A percentile compares a stretch with the other conserved stretches of the same genome.
These are phyloP conservation scores for Xylaria sp. DNA, from an alignment of 2,329 filamentous ascomycete species.

Conservation along the genomic window DNA sequence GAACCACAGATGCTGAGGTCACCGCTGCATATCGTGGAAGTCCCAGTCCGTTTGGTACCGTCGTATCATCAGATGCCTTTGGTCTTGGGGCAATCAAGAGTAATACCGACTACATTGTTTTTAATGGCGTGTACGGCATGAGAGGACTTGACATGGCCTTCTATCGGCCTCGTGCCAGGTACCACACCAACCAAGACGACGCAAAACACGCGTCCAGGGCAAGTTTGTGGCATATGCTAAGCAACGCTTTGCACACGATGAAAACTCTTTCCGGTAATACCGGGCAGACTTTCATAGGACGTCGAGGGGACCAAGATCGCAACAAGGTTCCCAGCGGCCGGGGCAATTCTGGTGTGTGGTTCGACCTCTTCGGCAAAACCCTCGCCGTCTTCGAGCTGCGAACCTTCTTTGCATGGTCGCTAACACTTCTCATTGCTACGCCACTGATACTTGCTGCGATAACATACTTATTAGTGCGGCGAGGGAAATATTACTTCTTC, in stretches of 20 bases:
- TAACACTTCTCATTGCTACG: slow-evolving; percentile 82
- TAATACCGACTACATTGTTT: slow-evolving; percentile 89
- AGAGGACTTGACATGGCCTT: slow-evolving; percentile 94
- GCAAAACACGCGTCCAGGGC: slow-evolving; percentile 76
- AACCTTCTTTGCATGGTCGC: slow-evolving; percentile 87
- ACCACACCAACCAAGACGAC: slow-evolving; percentile 93
- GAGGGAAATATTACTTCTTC: slow-evolving; percentile 91
- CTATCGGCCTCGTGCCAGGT: slow-evolving; percentile 83
- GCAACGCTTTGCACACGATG: slow-evolving; percentile 80
- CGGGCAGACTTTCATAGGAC: slow-evolving; percentile 68
- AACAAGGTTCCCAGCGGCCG: slow-evolving; percentile 74
- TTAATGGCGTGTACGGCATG: slow-evolving; percentile 79
- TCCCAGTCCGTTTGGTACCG: slow-evolving; percentile 82
- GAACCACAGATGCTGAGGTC: slow-evolving; percentile 87
- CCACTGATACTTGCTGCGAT: slow-evolving; percentile 78
- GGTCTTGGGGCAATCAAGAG: slow-evolving; percentile 81
- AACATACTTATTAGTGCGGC: slow-evolving; percentile 73
- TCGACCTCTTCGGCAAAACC: slow-evolving; percentile 84
- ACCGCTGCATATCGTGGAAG: slow-evolving; percentile 79
- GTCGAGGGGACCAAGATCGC: slow-evolving; percentile 63
- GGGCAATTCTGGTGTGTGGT: slow-evolving; percentile 84
- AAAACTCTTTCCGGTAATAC: slow-evolving; percentile 76
- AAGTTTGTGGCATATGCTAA: slow-evolving; percentile 95
- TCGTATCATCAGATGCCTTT: slow-evolving; percentile 87
- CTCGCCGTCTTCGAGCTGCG: slow-evolving; percentile 84